Conservation (phyloP, 2,329 filamentous ascomycete species). For the Juglanconis oblonga region DNA sequence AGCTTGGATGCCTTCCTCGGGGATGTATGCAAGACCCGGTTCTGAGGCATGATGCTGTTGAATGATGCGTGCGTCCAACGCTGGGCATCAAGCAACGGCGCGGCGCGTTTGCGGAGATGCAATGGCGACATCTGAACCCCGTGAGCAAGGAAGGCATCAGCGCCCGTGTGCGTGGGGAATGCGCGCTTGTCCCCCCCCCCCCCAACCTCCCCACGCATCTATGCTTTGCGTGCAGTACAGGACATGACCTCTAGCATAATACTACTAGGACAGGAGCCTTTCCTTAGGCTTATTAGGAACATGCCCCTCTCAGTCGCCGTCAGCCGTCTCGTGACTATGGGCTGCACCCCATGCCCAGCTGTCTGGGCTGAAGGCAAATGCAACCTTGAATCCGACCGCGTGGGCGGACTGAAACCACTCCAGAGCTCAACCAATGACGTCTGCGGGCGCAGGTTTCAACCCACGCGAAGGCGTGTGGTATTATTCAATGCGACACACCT, state of each 20-base stretch:
- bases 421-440: background rate
- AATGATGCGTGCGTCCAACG: too few relatives aligned
- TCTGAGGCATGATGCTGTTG: background rate
- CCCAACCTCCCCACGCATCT: too few relatives aligned
- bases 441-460: background rate
- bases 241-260: too few relatives aligned
- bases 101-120: background rate
- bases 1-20: background rate
- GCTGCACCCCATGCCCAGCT: background rate
- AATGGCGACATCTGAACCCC: constrained; percentile 7
- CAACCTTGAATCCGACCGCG: constrained; percentile 2
- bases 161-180: background rate
- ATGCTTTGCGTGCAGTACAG: too few relatives aligned
- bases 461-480: background rate
- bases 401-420: constrained; percentile 6
- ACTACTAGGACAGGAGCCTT: too few relatives aligned
- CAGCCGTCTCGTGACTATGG: too few relatives aligned
- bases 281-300: too few relatives aligned
- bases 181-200: background rate
- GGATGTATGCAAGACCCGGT: background rate
- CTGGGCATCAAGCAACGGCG: too few relatives aligned
- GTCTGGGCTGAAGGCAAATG: background rate
- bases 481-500: background rate
- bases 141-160: background rate
- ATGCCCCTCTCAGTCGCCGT: too few relatives aligned